phyloP scores from a whole-genome alignment of 2,329 filamentous ascomycete genomes.

The Hymenoscyphus occultus region DNA sequence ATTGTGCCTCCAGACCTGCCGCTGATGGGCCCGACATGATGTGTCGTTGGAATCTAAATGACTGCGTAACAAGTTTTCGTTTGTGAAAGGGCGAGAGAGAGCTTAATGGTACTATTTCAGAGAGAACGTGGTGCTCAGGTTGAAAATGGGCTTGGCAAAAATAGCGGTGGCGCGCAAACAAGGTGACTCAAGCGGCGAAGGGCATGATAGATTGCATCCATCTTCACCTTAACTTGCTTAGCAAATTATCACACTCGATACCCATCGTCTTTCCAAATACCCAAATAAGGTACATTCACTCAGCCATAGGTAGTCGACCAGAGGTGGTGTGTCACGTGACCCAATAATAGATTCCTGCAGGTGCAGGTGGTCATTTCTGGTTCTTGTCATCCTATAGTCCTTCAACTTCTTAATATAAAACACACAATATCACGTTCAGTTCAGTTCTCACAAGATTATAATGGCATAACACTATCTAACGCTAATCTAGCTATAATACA shows the following conservation, averaged over 20 bases:
- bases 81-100: not conserved
- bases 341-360: too few species aligned
- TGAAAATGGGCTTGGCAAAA: not conserved
- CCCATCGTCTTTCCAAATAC: too few species aligned
- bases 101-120: not conserved
- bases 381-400: too few species aligned
- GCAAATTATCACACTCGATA: not conserved
- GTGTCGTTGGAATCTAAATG: not conserved
- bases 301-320: too few species aligned
- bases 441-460: too few species aligned
- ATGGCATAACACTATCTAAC: too few species aligned
- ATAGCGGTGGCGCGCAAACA: not conserved
- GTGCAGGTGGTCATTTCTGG: too few species aligned
- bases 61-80: not conserved
- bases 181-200: not conserved
- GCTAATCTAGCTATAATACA: too few species aligned
- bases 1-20: conserved; percentile 54
- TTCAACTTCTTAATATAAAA: too few species aligned
- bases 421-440: too few species aligned
- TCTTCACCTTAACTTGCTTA: not conserved
- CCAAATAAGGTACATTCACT: too few species aligned
- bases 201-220: not conserved
- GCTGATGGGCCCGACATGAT: conserved; percentile 25
- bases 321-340: too few species aligned
- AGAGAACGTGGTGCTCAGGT: not conserved